phyloP scores from a whole-genome alignment of 331 rosid genomes.

The Erythrophleum ivorense region DNA sequence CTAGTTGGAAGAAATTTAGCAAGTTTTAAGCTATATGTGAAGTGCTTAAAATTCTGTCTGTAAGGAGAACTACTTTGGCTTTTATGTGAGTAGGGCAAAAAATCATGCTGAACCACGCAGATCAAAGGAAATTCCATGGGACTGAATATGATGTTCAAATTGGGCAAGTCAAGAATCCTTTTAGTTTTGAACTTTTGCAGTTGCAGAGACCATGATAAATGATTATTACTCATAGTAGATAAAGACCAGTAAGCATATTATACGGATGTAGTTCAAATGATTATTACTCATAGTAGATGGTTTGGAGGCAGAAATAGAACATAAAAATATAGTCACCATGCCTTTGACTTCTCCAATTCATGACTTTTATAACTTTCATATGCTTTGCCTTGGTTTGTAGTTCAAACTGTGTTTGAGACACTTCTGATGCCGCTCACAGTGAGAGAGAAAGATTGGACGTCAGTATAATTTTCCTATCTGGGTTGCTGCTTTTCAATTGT shows the following conservation, averaged over 20 bases:
- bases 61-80: slow-evolving; percentile 14
- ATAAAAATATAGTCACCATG: neutral
- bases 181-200: neutral
- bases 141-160: neutral
- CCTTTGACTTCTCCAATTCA: neutral
- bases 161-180: neutral
- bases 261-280: neutral
- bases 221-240: slow-evolving; percentile 5
- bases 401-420: slow-evolving; percentile 16
- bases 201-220: neutral
- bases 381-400: slow-evolving; percentile 10
- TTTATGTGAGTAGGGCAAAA: slow-evolving; percentile 9
- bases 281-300: no score
- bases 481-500: neutral
- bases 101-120: slow-evolving; percentile 16
- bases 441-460: neutral
- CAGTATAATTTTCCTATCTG: neutral
- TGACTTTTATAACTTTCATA: neutral
- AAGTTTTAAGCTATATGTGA: slow-evolving; percentile 5
- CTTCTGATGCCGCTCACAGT: neutral
- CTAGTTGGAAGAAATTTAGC: neutral
- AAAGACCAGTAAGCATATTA: neutral
- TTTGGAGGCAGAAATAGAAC: neutral
- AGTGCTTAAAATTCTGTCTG: no score
- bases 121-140: neutral